phyloP scores from a whole-genome alignment of 371 early-diverging fungal genomes.

The Globomyces sp. region DNA sequence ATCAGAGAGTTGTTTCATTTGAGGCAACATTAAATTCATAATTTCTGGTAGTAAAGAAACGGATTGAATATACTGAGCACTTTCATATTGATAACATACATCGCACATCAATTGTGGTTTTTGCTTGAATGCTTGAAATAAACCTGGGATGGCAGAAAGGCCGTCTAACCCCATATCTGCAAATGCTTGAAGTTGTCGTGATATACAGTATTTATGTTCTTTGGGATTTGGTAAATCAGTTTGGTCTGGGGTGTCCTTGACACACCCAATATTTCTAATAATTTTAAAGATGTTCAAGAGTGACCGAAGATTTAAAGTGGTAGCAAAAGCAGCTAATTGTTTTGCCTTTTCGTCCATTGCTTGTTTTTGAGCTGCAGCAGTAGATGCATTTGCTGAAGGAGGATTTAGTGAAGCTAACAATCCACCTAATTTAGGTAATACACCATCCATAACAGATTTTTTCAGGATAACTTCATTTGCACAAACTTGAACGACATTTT shows the following conservation, averaged over 20 bases:
- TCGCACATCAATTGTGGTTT: not conserved
- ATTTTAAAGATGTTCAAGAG: not conserved
- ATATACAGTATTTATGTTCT: constrained; percentile 5
- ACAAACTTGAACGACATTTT: constrained; percentile 3
- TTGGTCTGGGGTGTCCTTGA: not conserved
- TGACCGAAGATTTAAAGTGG: not conserved
- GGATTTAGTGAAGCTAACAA: constrained; percentile 3
- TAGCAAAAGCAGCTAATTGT: constrained; percentile 4
- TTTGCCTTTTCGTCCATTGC: not conserved
- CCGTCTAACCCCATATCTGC: not conserved
- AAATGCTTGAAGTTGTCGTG: not conserved
- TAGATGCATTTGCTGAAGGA: not conserved
- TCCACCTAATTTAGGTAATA: not conserved
- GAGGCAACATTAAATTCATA: not conserved
- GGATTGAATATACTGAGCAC: not conserved
- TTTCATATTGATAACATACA: constrained; percentile 1
- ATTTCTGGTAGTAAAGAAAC: constrained; percentile 1
- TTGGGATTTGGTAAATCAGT: constrained; percentile 2
- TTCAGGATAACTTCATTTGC: not conserved
- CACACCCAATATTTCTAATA: constrained; percentile 1
- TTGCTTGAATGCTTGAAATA: not conserved
- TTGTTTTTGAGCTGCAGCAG: constrained; percentile 2
- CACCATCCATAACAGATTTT: not conserved
- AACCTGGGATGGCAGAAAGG: not conserved
- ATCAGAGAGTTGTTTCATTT: no score